Evolutionary conservation across 257 asterid genomes (phyloP), one percentile per base, ranked within the genome.

Genomic region (Jacaranda mimosifolia): DNA sequence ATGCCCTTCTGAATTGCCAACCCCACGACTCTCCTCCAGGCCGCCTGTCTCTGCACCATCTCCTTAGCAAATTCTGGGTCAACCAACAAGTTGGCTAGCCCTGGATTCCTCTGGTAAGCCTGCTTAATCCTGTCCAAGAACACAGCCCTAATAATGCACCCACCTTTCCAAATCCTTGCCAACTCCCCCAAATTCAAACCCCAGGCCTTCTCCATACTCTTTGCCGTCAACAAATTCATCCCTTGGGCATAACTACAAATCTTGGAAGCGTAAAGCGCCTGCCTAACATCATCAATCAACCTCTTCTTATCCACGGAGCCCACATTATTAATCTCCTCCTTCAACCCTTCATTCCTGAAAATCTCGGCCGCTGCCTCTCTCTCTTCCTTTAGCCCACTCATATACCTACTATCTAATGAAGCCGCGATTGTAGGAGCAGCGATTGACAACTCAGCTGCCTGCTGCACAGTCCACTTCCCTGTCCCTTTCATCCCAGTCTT

Each of bases 401-500:
- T 81, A 15, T 85, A 94, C 81, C 98, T 75, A 67, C 89, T 32
- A 68, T 94, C 98, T 51, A 94, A 80, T 0, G 97, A 92, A 11
- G 98, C 98, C 0, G 97, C 97, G 49, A 94, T 94, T 0, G 98
- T 94, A 0, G 98, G 98, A 9, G 97, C 98, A 0, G 98, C 98
- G 59, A 94, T 87, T 1, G 97, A 88, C 4, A 94, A 84, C 86
- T 94, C 98, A 0, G 98, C 98, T 0, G 98, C 98, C 80, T 94
- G 97, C 91, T 94, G 98, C 62, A 94, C 98, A 0, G 97, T 92
- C 98, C 98, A 94, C 77, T 94, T 94, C 5, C 98, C 98, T 0
- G 98, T 83, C 13, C 87, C 87, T 64, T 83, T 83, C 87, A 80
- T 73, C 76, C 98, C 98, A 0, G 98, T 94, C 78, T 92, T 94